Conservation (phyloP, 345 rosid species). For the Heritiera fomes region DNA sequence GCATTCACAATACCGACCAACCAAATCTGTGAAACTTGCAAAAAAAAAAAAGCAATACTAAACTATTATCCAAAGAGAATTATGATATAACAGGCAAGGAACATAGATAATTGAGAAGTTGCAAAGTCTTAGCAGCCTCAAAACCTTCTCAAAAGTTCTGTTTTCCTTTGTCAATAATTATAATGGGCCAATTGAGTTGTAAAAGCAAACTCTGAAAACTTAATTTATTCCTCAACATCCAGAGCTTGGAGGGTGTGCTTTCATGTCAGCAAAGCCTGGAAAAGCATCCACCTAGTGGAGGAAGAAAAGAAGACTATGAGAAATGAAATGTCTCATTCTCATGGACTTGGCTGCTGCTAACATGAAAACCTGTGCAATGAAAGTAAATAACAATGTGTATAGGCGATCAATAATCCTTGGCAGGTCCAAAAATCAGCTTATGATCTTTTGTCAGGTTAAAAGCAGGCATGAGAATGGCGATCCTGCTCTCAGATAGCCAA, state of each 20-base stretch:
- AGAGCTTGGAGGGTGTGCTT: neutral
- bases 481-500: slow-evolving; percentile 5
- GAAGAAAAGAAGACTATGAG: neutral
- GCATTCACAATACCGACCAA: neutral
- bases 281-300: neutral
- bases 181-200: neutral
- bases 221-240: neutral
- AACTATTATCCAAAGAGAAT: neutral
- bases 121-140: neutral
- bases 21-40: neutral
- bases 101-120: neutral
- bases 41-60: neutral
- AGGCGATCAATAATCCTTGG: neutral
- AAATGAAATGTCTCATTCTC: neutral
- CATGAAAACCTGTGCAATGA: neutral
- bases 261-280: neutral
- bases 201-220: neutral
- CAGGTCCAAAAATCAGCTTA: neutral
- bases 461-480: neutral
- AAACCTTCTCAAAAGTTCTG: neutral
- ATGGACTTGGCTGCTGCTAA: neutral
- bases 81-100: neutral
- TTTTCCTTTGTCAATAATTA: no score
- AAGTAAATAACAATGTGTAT: neutral
- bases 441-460: neutral